phyloP scores from a whole-genome alignment of 768 basidiomycete species.

The Butyriboletus loyo region DNA sequence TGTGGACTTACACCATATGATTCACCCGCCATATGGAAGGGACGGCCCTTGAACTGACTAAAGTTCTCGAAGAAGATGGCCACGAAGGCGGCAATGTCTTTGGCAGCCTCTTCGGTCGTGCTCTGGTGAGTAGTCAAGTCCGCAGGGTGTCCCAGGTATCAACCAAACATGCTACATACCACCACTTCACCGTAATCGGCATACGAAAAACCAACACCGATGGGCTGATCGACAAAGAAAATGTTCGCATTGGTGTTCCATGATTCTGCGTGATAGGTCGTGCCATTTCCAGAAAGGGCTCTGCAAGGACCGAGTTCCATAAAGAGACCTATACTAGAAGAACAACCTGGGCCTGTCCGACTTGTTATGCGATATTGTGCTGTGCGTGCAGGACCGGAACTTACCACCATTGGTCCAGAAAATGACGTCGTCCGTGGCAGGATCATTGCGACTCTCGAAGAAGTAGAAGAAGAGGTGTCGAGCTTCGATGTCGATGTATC shows the following conservation, averaged over 20 bases:
- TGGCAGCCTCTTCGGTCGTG: conserved; percentile 64
- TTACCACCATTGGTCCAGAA: conserved; percentile 58
- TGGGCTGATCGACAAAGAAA: conserved; percentile 47
- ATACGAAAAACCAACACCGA: conserved; percentile 47
- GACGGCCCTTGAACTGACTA: conserved; percentile 61
- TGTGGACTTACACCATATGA: conserved; percentile 44
- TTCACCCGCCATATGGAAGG: conserved; percentile 60
- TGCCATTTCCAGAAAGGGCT: conserved; percentile 47
- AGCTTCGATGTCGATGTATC: conserved; percentile 65
- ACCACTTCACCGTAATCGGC: conserved; percentile 42
- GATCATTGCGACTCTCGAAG: conserved; percentile 64
- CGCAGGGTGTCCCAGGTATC: neutral
- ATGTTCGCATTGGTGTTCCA: conserved; percentile 65
- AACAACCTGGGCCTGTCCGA: conserved; percentile 45
- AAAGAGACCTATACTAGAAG: conserved; percentile 61
- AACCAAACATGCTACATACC: conserved; percentile 22
- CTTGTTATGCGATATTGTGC: neutral
- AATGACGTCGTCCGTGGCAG: conserved; percentile 55
- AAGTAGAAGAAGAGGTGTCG: conserved; percentile 73
- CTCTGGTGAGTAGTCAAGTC: conserved; percentile 33
- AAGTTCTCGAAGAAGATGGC: conserved; percentile 76
- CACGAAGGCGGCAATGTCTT: conserved; percentile 69
- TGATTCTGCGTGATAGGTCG: conserved; percentile 54
- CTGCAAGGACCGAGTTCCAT: conserved; percentile 79
- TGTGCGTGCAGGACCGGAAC: conserved; percentile 23